Evolutionary conservation across 2,329 filamentous ascomycete species (phyloP).

Genomic region (Penicillium sp.): DNA sequence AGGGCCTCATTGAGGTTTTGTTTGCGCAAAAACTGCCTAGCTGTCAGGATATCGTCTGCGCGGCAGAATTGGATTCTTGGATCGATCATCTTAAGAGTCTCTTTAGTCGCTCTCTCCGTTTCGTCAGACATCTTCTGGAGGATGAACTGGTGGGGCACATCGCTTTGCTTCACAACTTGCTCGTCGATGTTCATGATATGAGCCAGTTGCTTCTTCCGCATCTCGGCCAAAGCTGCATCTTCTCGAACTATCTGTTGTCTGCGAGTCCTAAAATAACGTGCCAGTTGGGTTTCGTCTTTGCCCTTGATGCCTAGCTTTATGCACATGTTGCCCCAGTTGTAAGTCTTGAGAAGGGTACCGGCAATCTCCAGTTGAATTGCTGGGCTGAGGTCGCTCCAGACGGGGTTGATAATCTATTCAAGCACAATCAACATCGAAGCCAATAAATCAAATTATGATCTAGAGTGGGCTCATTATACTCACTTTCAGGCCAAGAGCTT

Average conservation of each 20-base stretch:
- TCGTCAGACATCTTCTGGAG: constrained; percentile 28
- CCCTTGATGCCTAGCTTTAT: constrained; percentile 30
- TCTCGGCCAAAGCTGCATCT: constrained; percentile 32
- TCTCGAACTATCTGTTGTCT: constrained; percentile 35
- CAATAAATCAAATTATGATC: not conserved
- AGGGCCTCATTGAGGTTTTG: constrained; percentile 31
- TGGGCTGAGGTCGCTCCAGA: constrained; percentile 39
- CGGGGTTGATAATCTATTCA: constrained; percentile 19
- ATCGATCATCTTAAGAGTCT: constrained; percentile 6
- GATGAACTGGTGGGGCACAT: constrained; percentile 32
- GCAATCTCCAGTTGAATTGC: constrained; percentile 42
- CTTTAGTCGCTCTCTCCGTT: not conserved
- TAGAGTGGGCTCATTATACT: not conserved
- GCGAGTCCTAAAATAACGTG: constrained; percentile 19
- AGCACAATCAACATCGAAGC: not conserved
- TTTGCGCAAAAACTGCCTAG: constrained; percentile 36
- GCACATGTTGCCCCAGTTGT: constrained; percentile 26
- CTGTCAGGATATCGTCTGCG: constrained; percentile 34
- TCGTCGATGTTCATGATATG: constrained; percentile 40
- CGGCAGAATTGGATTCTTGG: constrained; percentile 36
- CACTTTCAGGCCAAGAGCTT: constrained; percentile 13
- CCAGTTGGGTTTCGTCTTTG: constrained; percentile 27
- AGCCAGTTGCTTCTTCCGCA: constrained; percentile 40
- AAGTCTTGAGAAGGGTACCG: constrained; percentile 33
- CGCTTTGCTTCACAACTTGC: constrained; percentile 25